Percentiles rank a stretch among this genome's conserved stretches.
Evolutionary conservation across 495 filamentous ascomycete genomes (phyloP).

Genomic region (Daldinia caldariorum): DNA sequence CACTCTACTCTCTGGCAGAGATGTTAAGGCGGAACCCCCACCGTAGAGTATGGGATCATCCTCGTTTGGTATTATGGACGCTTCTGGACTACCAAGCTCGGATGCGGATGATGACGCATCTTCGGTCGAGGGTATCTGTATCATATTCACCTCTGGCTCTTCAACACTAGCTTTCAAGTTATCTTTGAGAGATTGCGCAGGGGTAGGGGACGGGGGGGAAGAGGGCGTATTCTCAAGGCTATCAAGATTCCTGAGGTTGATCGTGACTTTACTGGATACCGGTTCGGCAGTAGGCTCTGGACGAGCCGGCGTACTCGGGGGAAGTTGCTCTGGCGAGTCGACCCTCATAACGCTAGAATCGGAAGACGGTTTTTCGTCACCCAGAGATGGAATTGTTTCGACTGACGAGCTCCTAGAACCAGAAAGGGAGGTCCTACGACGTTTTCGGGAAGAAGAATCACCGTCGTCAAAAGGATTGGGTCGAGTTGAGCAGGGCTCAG

Average conservation of each 20-base stretch:
- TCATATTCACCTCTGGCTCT: constrained; percentile 53
- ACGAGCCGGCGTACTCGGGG: constrained; percentile 52
- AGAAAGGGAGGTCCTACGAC: constrained; percentile 58
- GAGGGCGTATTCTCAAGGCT: constrained; percentile 54
- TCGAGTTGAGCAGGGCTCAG: constrained; percentile 67
- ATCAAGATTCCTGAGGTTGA: constrained; percentile 61
- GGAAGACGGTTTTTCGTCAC: constrained; percentile 31
- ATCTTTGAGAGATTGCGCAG: constrained; percentile 42
- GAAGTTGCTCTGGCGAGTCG: constrained; percentile 50
- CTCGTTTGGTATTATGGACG: constrained; percentile 48
- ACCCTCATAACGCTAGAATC: constrained; percentile 55
- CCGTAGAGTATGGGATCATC: constrained; percentile 48
- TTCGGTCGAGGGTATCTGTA: constrained; percentile 37
- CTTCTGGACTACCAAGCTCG: constrained; percentile 52
- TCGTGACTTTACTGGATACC: constrained; percentile 61
- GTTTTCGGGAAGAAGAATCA: constrained; percentile 62
- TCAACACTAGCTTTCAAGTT: constrained; percentile 55
- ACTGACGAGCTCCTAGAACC: constrained; percentile 55
- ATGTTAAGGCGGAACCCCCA: constrained; percentile 31
- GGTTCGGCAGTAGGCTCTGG: constrained; percentile 49
- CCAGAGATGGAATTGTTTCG: constrained; percentile 50
- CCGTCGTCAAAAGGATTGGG: constrained; percentile 66
- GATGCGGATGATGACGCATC: constrained; percentile 52
- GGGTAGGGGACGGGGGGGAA: constrained; percentile 59
- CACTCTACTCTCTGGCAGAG: constrained; percentile 37